Conservation (phyloP, 805 yeast species). For the Starmerella powellii region DNA sequence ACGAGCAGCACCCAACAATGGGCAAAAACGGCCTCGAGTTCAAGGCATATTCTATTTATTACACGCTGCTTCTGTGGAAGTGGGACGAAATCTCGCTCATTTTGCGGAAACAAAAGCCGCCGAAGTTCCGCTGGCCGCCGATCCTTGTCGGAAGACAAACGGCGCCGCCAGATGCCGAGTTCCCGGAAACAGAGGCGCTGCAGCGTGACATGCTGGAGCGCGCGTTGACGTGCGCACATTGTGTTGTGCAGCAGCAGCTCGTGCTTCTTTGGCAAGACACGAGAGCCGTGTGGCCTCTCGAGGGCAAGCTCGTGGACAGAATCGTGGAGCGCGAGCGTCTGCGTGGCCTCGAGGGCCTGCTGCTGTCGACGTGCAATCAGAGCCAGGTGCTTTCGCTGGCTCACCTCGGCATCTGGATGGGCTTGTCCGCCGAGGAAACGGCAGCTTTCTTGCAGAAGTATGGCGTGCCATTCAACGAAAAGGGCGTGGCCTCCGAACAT, state of each 20-base stretch:
- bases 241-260: neutral
- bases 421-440: neutral
- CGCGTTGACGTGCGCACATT: conserved; percentile 4
- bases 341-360: conserved; percentile 5
- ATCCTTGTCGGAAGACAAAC: no score
- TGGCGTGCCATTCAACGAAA: conserved; percentile 1
- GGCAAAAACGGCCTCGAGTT: conserved; percentile 8
- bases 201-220: conserved; percentile 7
- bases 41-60: conserved; percentile 11
- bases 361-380: conserved; percentile 4
- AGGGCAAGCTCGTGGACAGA: conserved; percentile 5
- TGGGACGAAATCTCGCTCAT: conserved; percentile 11
- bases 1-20: neutral
- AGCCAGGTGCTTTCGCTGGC: conserved; percentile 11
- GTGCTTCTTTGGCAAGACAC: neutral
- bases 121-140: neutral
- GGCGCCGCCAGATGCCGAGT: neutral
- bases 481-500: neutral
- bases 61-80: conserved; percentile 8
- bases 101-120: neutral
- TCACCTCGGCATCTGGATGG: neutral
- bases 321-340: conserved; percentile 6
- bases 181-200: neutral
- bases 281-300: conserved; percentile 8
- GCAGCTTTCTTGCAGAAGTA: neutral